phyloP scores from a whole-genome alignment of 495 filamentous ascomycete genomes.

The Aspergillus cavernicola region DNA sequence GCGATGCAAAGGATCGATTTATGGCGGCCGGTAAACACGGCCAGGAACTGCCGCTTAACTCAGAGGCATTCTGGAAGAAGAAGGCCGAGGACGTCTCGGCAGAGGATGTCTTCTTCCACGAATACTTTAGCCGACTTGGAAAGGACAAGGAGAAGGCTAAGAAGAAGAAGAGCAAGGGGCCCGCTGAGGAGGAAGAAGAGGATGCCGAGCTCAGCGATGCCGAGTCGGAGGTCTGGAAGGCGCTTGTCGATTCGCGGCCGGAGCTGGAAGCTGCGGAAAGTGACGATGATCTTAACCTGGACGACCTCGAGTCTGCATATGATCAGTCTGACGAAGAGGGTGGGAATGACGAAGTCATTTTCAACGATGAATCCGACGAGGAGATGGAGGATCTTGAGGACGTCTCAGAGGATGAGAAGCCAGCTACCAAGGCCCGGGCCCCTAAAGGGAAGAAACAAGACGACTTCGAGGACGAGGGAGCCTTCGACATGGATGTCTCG shows the following conservation, averaged over 20 bases:
- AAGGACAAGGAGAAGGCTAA: slow-evolving; percentile 61
- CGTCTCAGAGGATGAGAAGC: slow-evolving; percentile 28
- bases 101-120: slow-evolving; percentile 97
- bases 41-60: slow-evolving; percentile 62
- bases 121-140: slow-evolving; percentile 81
- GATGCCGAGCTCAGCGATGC: slow-evolving; percentile 36
- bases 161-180: slow-evolving; percentile 54
- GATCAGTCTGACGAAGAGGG: slow-evolving; percentile 45
- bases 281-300: slow-evolving; percentile 61
- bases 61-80: slow-evolving; percentile 87
- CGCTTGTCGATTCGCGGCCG: slow-evolving; percentile 73
- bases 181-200: slow-evolving; percentile 24
- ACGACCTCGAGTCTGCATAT: slow-evolving; percentile 58
- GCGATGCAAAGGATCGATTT: slow-evolving; percentile 60
- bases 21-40: slow-evolving; percentile 52
- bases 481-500: slow-evolving; percentile 49
- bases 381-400: slow-evolving; percentile 47
- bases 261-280: slow-evolving; percentile 68
- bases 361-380: slow-evolving; percentile 47
- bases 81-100: slow-evolving; percentile 78
- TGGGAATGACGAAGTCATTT: slow-evolving; percentile 51
- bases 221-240: slow-evolving; percentile 87
- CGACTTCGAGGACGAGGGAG: slow-evolving; percentile 43
- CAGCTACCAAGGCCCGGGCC: slow-evolving; percentile 23
- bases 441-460: slow-evolving; percentile 42